Percentiles rank a stretch among this genome's conserved stretches.
phyloP scores from a whole-genome alignment of 306 rosid genomes.

The Acmispon strigosus region DNA sequence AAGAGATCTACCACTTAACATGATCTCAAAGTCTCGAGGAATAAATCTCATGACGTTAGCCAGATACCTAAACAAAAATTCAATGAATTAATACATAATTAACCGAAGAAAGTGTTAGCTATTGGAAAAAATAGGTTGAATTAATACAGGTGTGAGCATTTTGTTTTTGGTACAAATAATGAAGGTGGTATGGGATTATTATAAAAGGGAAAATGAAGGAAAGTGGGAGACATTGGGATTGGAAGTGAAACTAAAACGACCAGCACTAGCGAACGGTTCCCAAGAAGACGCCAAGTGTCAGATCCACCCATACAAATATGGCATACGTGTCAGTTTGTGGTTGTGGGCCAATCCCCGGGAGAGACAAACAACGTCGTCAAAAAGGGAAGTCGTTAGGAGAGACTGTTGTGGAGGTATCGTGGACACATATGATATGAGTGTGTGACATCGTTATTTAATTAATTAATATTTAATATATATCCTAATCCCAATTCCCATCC shows the following conservation, averaged over 20 bases:
- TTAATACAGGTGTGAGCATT: no score
- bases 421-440: background rate
- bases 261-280: conserved; percentile 6
- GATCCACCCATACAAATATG: background rate
- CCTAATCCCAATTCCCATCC: background rate
- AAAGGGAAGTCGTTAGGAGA: background rate
- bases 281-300: conserved; percentile 13
- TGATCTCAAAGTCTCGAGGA: no score
- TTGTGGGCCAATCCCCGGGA: conserved; percentile 12
- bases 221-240: conserved; percentile 15
- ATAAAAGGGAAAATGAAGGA: background rate
- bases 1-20: no score
- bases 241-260: background rate
- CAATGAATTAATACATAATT: no score
- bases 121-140: no score
- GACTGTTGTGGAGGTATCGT: conserved; percentile 15
- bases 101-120: no score
- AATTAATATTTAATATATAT: no score
- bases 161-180: background rate
- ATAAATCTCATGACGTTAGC: no score
- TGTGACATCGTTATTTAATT: background rate
- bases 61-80: no score
- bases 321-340: background rate
- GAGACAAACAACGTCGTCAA: background rate
- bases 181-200: background rate